Evolutionary conservation across 176 grass and related monocot species (phyloP).

Genomic region (Avena sativa): DNA sequence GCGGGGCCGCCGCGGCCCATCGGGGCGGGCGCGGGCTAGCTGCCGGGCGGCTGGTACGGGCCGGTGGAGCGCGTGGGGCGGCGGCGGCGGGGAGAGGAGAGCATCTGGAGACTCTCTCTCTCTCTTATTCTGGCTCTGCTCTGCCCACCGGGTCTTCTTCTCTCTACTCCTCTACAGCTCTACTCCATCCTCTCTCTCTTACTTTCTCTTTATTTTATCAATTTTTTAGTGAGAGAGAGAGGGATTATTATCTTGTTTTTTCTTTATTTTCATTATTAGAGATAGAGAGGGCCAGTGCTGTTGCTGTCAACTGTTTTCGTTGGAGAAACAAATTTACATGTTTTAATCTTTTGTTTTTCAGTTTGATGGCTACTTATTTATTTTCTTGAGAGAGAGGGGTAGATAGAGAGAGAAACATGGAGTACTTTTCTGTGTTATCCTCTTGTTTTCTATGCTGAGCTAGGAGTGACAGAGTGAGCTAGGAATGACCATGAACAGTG

Average conservation of each 20-base stretch:
- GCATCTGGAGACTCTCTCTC: conserved; percentile 46
- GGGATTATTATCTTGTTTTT: neutral
- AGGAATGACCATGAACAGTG: conserved; percentile 30
- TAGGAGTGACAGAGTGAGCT: neutral
- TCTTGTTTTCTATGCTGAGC: neutral
- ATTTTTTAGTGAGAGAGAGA: neutral
- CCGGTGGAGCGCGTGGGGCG: neutral
- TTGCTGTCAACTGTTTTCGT: neutral
- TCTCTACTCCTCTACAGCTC: neutral
- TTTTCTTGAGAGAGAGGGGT: neutral
- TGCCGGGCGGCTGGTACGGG: conserved; percentile 25
- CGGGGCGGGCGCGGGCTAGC: conserved; percentile 32
- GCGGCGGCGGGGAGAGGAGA: conserved; percentile 41
- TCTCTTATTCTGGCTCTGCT: neutral
- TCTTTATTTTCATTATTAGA: neutral
- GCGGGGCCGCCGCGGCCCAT: conserved; percentile 55
- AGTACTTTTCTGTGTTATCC: neutral
- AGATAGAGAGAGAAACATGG: neutral
- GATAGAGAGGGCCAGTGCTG: neutral
- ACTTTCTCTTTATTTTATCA: neutral
- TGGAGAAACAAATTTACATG: neutral
- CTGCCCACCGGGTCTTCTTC: neutral
- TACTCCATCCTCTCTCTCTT: neutral
- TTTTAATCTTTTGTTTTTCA: neutral
- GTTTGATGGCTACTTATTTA: neutral